A percentile compares a stretch with the other conserved stretches of the same genome.
Conservation (phyloP, 805 yeast species). For the Wickerhamiella allomyrinae region DNA sequence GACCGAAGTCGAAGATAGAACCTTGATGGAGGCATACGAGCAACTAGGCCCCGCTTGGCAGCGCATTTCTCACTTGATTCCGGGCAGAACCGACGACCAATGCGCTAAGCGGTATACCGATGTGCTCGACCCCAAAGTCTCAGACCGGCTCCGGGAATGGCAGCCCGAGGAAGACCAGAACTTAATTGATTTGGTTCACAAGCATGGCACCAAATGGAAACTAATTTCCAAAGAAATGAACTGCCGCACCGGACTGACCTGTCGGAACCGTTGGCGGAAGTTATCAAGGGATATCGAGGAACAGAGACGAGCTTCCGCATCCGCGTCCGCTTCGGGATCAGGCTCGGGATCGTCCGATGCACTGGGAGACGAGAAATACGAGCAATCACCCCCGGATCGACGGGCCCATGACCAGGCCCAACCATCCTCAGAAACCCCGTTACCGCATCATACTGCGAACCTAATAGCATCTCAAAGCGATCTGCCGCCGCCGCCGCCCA, state of each 20-base stretch:
- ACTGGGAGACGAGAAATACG: neutral
- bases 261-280: slow-evolving; percentile 87
- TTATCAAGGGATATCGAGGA: slow-evolving; percentile 30
- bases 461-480: neutral
- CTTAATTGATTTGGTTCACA: slow-evolving; percentile 51
- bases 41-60: slow-evolving; percentile 76
- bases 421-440: too few species aligned
- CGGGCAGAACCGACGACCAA: slow-evolving; percentile 87
- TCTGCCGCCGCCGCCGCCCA: slow-evolving; percentile 3
- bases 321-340: neutral
- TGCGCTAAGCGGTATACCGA: slow-evolving; percentile 86
- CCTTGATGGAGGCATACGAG: slow-evolving; percentile 46
- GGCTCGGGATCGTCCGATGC: neutral
- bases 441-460: too few species aligned
- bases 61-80: slow-evolving; percentile 57
- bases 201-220: slow-evolving; percentile 81
- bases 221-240: slow-evolving; percentile 55
- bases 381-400: neutral
- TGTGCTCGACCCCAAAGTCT: slow-evolving; percentile 69
- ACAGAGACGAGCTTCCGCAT: too few species aligned
- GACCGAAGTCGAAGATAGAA: slow-evolving; percentile 68
- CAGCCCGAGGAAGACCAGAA: slow-evolving; percentile 56
- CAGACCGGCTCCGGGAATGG: slow-evolving; percentile 72
- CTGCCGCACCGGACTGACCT: slow-evolving; percentile 76
- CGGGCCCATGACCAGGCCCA: too few species aligned